A percentile compares a stretch with the other conserved stretches of the same genome.
phyloP scores from a whole-genome alignment of 371 early-diverging fungal species.

The Syncephalastrum sp. region DNA sequence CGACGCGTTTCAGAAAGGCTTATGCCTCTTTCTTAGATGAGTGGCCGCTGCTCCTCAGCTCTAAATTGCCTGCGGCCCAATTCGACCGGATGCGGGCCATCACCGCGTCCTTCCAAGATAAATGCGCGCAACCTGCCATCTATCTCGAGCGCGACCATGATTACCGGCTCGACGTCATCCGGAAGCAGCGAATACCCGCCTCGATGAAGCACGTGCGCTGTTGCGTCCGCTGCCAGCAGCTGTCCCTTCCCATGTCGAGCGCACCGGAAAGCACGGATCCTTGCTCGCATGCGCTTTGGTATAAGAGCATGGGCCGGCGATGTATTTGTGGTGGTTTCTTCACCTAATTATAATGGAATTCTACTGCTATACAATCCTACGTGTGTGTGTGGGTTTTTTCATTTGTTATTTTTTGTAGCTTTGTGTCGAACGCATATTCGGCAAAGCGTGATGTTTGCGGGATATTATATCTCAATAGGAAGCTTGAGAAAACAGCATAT shows the following conservation, averaged over 20 bases:
- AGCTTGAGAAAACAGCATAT: too few relatives aligned
- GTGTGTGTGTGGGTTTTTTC: too few relatives aligned
- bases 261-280: slow-evolving; percentile 17
- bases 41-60: slow-evolving; percentile 11
- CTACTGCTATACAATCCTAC: too few relatives aligned
- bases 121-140: slow-evolving; percentile 36
- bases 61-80: slow-evolving; percentile 17
- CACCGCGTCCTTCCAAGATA: slow-evolving; percentile 25
- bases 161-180: slow-evolving; percentile 32
- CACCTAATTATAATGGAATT: slow-evolving; percentile 9
- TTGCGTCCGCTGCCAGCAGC: slow-evolving; percentile 36
- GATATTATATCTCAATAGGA: too few relatives aligned
- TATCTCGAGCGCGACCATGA: slow-evolving; percentile 28
- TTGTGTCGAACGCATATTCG: too few relatives aligned
- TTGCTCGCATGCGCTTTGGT: slow-evolving; percentile 33
- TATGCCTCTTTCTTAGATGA: slow-evolving; percentile 1
- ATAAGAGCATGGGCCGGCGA: slow-evolving; percentile 29
- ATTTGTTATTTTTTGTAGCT: too few relatives aligned
- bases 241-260: slow-evolving; percentile 14
- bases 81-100: slow-evolving; percentile 13
- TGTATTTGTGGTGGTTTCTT: slow-evolving; percentile 47
- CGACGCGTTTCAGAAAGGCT: neutral
- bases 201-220: slow-evolving; percentile 16
- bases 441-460: too few relatives aligned
- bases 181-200: slow-evolving; percentile 26